phyloP scores from a whole-genome alignment of 2,329 filamentous ascomycete genomes.

The Chaetomium olivaceum region DNA sequence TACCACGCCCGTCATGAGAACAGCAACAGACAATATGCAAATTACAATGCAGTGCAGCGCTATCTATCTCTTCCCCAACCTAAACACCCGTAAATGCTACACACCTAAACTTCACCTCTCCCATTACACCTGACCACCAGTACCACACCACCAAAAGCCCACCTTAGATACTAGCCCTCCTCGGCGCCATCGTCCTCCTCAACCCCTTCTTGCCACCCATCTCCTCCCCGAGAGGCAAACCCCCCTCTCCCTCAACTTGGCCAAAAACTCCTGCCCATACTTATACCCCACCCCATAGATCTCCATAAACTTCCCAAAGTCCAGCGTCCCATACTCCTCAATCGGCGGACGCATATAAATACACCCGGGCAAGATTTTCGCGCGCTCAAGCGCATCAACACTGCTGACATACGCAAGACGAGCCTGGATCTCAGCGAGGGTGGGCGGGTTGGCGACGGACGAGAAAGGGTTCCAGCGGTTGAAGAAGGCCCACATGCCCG shows the following conservation, averaged over 20 bases:
- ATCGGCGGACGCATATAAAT: conserved; percentile 96
- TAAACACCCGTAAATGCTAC: conserved; percentile 7
- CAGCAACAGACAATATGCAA: background rate
- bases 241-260: conserved; percentile 74
- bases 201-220: conserved; percentile 76
- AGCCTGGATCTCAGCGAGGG: conserved; percentile 92
- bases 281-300: conserved; percentile 87
- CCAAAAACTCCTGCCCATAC: conserved; percentile 80
- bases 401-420: conserved; percentile 92
- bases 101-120: background rate
- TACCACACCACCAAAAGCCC: background rate
- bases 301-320: conserved; percentile 97
- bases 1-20: background rate
- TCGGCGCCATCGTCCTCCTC: conserved; percentile 75
- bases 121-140: background rate
- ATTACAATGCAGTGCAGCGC: background rate
- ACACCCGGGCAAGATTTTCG: conserved; percentile 87
- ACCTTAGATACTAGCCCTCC: conserved; percentile 70
- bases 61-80: background rate
- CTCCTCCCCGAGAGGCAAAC: conserved; percentile 70
- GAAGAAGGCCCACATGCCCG: conserved; percentile 89
- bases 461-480: conserved; percentile 99
- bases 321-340: conserved; percentile 88
- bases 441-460: conserved; percentile 84
- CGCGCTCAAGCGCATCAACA: conserved; percentile 89